Evolutionary conservation across 2,329 filamentous ascomycete species (phyloP).

Genomic region (Harringtonia aguacate): DNA sequence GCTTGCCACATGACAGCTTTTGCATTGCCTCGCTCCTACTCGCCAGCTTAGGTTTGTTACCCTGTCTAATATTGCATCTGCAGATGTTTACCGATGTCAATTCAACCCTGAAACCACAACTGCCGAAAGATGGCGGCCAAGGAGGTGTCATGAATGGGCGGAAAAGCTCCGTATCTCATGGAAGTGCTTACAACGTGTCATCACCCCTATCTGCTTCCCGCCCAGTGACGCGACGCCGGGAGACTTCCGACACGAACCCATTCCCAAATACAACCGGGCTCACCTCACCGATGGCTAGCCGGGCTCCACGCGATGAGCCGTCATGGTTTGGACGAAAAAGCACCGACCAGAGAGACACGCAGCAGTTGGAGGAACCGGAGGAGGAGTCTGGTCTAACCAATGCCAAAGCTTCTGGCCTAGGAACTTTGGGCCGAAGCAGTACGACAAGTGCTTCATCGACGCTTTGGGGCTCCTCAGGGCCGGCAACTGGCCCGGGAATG

Average conservation of each 20-base stretch:
- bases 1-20: no score
- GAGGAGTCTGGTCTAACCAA: constrained; percentile 27
- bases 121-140: constrained; percentile 58
- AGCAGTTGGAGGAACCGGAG: constrained; percentile 39
- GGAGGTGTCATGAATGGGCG: constrained; percentile 51
- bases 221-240: constrained; percentile 69
- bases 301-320: constrained; percentile 52
- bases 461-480: constrained; percentile 34
- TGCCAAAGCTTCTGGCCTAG: constrained; percentile 26
- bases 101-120: constrained; percentile 79
- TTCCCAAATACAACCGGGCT: constrained; percentile 36
- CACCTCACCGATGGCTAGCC: constrained; percentile 49
- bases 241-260: constrained; percentile 63
- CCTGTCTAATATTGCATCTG: not conserved
- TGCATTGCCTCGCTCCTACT: constrained; percentile 1
- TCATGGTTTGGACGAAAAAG: constrained; percentile 47
- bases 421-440: constrained; percentile 41
- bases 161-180: constrained; percentile 74
- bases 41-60: not conserved
- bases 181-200: constrained; percentile 55
- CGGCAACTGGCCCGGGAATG: constrained; percentile 55
- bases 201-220: constrained; percentile 63
- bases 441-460: constrained; percentile 28
- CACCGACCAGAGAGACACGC: constrained; percentile 40
- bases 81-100: constrained; percentile 87